Base-by-base conservation (phyloP, 441 rosid genomes). In the Pelargonium fulgidum region DNA sequence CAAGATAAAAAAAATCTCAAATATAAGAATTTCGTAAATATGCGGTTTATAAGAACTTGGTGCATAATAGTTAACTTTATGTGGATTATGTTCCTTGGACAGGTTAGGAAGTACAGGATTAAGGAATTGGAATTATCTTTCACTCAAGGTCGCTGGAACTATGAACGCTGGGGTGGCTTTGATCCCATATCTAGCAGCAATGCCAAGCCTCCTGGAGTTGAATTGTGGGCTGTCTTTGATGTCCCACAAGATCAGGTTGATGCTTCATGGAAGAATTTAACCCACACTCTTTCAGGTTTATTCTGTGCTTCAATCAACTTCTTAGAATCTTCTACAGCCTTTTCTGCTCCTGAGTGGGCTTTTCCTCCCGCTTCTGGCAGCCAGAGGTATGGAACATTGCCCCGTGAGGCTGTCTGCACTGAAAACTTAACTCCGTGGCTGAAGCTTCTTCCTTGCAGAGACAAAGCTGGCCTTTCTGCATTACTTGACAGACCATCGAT, bases 351-450 rank as follows among this genome's bases (percentile, higher is more conserved):
- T 33, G 73, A 83, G 61, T 90, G 92, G 98, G 86, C 91, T 66
- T 92, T 94, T 63, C 81, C 80, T 64, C 82, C 78, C 11, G 85
- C 84, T 61, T 70, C 83, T 33, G 90, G 90, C 58, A 85, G 83
- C 66, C 62, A 92, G 80, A 84, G 97, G 77, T 88, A 94, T 75
- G 98, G 99, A 61, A 79, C 86, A 56, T 70, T 94, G 86, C 99
- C 98, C 6, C 97, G 98, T 67, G 99, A 94, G 82, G 97, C 98
- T 78, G 93, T 92, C 68, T 94, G 97, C 81, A 94, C 99, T 1
- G 99, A 94, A 87, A 94, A 94, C 72, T 82, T 92, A 74, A 94
- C 98, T 70, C 97, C 99, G 8, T 94, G 99, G 99, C 80, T 94
- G 74, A 94, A 92, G 87, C 83, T 94, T 58, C 98, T 92, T 70